These are phyloP conservation scores for Sanghuangporus baumii DNA, from an alignment of 1,284 basidiomycete genomes.

Conservation along the genomic window DNA sequence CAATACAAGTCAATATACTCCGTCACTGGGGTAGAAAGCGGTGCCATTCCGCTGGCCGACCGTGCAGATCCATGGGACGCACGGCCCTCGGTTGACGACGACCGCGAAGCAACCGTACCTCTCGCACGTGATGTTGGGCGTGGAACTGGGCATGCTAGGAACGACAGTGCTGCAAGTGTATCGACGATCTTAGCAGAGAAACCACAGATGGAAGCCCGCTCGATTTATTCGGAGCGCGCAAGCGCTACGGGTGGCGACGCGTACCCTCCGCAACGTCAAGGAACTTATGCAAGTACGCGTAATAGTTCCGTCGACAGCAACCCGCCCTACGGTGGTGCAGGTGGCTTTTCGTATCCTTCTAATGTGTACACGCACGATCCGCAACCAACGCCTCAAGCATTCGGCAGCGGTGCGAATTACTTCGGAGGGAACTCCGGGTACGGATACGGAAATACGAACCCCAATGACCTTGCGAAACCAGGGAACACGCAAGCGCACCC, in stretches of 20 bases:
- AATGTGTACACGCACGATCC: constrained; percentile 40
- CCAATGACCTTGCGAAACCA: constrained; percentile 32
- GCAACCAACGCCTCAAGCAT: constrained; percentile 34
- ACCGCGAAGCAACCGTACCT: constrained; percentile 19
- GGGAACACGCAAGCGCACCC: constrained; percentile 40
- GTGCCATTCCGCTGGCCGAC: constrained; percentile 52
- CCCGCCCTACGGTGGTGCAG: background rate
- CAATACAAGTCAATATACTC: constrained; percentile 77
- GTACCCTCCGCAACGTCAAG: constrained; percentile 13
- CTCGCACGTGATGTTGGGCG: constrained; percentile 19
- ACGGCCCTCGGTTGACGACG: constrained; percentile 46
- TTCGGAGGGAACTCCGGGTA: constrained; percentile 19
- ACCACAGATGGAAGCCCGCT: constrained; percentile 36
- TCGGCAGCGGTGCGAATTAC: constrained; percentile 26
- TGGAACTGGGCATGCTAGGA: constrained; percentile 39
- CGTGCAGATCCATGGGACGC: constrained; percentile 73
- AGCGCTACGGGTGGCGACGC: constrained; percentile 9
- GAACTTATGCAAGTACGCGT: constrained; percentile 23
- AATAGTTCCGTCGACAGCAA: constrained; percentile 14
- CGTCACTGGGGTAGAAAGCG: constrained; percentile 53
- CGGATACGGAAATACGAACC: constrained; percentile 23
- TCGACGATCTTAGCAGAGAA: constrained; percentile 51
- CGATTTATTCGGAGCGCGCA: constrained; percentile 22
- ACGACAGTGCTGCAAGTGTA: constrained; percentile 51
- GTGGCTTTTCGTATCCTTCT: constrained; percentile 25